phyloP scores from a whole-genome alignment of 2,329 filamentous ascomycete genomes.

The Trichophyton schoenleinii region DNA sequence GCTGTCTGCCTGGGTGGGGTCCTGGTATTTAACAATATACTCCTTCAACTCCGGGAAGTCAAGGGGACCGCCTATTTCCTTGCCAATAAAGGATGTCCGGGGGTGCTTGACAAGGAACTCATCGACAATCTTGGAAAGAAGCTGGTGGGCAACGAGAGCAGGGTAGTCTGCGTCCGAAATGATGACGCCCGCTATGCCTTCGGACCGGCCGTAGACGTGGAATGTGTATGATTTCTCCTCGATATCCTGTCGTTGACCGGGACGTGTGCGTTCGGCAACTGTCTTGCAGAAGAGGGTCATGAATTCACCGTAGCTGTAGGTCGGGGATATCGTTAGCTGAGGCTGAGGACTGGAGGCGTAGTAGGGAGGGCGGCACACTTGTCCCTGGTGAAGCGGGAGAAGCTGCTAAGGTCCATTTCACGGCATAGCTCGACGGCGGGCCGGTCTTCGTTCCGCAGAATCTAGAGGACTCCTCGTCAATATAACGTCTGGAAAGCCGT shows the following conservation, averaged over 20 bases:
- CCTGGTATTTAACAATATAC: constrained; percentile 68
- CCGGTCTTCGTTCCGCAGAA: constrained; percentile 67
- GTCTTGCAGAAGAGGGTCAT: constrained; percentile 79
- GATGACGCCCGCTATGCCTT: constrained; percentile 64
- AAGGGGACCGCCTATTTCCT: constrained; percentile 37
- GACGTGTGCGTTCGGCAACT: constrained; percentile 69
- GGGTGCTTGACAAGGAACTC: constrained; percentile 67
- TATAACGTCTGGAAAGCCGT: not conserved
- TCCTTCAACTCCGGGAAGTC: constrained; percentile 67
- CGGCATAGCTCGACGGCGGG: constrained; percentile 63
- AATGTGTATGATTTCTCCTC: constrained; percentile 39
- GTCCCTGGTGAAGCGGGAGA: constrained; percentile 65
- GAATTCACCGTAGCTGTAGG: constrained; percentile 48
- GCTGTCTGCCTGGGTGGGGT: constrained; percentile 77
- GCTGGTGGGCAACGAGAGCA: constrained; percentile 31
- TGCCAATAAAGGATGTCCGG: constrained; percentile 48
- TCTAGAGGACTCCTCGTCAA: constrained; percentile 35
- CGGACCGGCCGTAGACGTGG: constrained; percentile 62
- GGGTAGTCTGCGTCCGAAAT: constrained; percentile 46
- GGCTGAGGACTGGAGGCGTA: not conserved
- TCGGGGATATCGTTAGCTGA: constrained; percentile 3
- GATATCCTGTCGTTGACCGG: constrained; percentile 63
- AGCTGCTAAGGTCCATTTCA: constrained; percentile 65
- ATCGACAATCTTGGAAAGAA: constrained; percentile 65
- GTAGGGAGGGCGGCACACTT: constrained; percentile 39